Evolutionary conservation across 2,329 filamentous ascomycete genomes (phyloP).

Genomic region (Immersiporthe knoxdaviesiana): DNA sequence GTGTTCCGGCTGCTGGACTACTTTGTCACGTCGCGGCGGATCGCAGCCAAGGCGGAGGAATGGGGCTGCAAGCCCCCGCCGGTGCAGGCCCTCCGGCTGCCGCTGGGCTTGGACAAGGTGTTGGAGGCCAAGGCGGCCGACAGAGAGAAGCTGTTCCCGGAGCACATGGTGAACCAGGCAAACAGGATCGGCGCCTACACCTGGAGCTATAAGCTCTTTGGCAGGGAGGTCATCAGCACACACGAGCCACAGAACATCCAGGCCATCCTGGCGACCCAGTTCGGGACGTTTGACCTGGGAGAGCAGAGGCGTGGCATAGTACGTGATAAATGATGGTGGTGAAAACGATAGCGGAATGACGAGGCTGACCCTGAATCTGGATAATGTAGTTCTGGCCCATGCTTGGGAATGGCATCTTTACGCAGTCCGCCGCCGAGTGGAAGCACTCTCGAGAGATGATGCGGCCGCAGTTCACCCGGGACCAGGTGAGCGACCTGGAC

Average conservation of each 20-base stretch:
- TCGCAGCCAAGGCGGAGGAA: conserved; percentile 12
- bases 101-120: conserved; percentile 18
- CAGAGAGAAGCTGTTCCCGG: conserved; percentile 15
- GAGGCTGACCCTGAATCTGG: neutral
- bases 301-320: conserved; percentile 10
- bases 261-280: conserved; percentile 23
- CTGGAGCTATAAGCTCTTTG: conserved; percentile 13
- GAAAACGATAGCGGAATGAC: no score
- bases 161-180: neutral
- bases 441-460: conserved; percentile 41
- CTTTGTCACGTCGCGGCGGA: conserved; percentile 15
- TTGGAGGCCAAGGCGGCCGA: conserved; percentile 7
- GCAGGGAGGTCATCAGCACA: conserved; percentile 15
- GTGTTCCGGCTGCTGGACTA: conserved; percentile 15
- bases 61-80: conserved; percentile 24
- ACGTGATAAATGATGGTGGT: neutral
- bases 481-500: conserved; percentile 49
- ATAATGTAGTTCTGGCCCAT: conserved; percentile 33
- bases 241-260: conserved; percentile 27
- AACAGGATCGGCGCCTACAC: conserved; percentile 15
- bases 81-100: neutral
- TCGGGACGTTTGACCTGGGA: conserved; percentile 28
- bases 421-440: conserved; percentile 40
- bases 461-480: conserved; percentile 39
- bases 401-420: conserved; percentile 43